Evolutionary conservation across 2,329 filamentous ascomycete genomes (phyloP).

Genomic region (Diplodia scrobiculata): DNA sequence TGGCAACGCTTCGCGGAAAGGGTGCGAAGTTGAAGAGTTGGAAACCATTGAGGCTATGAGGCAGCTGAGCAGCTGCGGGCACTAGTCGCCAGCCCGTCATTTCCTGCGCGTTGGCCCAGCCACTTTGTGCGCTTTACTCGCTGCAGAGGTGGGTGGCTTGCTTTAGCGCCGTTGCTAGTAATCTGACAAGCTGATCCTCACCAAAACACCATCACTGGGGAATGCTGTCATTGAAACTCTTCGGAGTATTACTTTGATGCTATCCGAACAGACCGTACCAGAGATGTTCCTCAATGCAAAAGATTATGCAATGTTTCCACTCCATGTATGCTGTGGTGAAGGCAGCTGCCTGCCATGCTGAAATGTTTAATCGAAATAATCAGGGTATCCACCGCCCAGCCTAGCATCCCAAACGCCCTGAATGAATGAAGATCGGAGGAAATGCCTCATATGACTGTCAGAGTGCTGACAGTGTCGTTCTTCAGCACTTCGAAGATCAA

Average conservation of each 20-base stretch:
- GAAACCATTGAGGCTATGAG: neutral
- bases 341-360: neutral
- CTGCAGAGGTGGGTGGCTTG: constrained; percentile 4
- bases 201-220: neutral
- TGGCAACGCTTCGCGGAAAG: too few relatives aligned
- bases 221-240: neutral
- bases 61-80: neutral
- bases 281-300: neutral
- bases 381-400: constrained; percentile 22
- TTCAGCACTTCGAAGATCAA: constrained; percentile 93
- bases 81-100: neutral
- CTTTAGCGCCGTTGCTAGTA: neutral
- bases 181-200: neutral
- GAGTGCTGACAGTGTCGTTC: constrained; percentile 83
- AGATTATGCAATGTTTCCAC: constrained; percentile 1
- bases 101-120: neutral
- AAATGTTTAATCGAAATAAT: neutral
- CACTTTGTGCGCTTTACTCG: neutral
- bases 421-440: neutral
- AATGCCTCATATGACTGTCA: constrained; percentile 75
- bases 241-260: neutral
- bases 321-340: neutral
- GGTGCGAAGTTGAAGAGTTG: too few relatives aligned
- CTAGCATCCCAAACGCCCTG: constrained; percentile 18
- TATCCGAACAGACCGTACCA: neutral